These are phyloP conservation scores for Pichia gijzeniarum DNA, from an alignment of 805 yeast genomes.

Conservation along the genomic window DNA sequence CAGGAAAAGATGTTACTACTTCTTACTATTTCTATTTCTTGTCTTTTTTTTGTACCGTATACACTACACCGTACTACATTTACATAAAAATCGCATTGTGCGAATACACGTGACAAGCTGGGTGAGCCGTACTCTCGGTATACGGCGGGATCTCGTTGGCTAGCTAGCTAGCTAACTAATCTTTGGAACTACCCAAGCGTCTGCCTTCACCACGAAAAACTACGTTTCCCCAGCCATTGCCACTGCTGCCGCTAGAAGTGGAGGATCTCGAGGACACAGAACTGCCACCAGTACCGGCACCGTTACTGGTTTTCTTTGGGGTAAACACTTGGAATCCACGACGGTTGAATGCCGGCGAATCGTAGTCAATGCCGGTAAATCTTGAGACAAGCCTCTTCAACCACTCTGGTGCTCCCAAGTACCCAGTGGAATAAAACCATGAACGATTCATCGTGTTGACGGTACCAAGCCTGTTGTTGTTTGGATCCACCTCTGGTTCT, in stretches of 20 bases:
- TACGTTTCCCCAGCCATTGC: background rate
- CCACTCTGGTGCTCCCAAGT: conserved; percentile 50
- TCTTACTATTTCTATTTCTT: too few relatives aligned
- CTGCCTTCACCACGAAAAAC: too few relatives aligned
- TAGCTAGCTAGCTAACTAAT: too few relatives aligned
- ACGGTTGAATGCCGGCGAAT: conserved; percentile 22
- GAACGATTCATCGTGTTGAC: conserved; percentile 19
- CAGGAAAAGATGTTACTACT: too few relatives aligned
- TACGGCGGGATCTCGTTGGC: too few relatives aligned
- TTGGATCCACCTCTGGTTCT: conserved; percentile 17
- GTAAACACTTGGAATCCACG: conserved; percentile 19
- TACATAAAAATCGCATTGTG: too few relatives aligned
- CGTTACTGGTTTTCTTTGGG: conserved; percentile 13
- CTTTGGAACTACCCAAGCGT: too few relatives aligned
- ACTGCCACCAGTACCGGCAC: conserved; percentile 9
- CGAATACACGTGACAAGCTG: too few relatives aligned
- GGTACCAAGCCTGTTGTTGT: conserved; percentile 27
- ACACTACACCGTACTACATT: too few relatives aligned
- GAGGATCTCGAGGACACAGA: conserved; percentile 16
- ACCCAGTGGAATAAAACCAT: conserved; percentile 47
- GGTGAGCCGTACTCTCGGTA: too few relatives aligned
- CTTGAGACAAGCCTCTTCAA: conserved; percentile 27
- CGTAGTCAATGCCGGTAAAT: conserved; percentile 29
- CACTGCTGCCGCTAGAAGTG: conserved; percentile 22
- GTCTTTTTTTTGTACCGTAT: too few relatives aligned